Evolutionary conservation across 257 asterid genomes (phyloP).

Genomic region (Nicotiana tabacum): DNA sequence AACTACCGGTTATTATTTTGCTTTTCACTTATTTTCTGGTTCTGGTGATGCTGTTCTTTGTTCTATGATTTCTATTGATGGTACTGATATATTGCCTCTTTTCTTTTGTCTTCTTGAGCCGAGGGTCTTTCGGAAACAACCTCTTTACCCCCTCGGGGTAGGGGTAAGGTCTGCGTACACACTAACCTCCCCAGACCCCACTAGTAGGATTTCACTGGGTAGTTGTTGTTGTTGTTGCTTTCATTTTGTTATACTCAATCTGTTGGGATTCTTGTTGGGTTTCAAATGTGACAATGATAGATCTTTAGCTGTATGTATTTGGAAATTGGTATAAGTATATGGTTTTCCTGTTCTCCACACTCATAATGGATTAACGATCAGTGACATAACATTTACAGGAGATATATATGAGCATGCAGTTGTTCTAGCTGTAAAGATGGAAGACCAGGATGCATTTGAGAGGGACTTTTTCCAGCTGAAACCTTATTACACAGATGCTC

Average conservation of each 20-base stretch:
- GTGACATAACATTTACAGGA: constrained; percentile 38
- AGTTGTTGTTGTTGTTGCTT: too few species aligned
- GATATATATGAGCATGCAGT: constrained; percentile 93
- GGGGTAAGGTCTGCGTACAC: too few species aligned
- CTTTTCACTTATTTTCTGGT: too few species aligned
- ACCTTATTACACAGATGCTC: constrained; percentile 86
- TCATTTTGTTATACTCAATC: background rate
- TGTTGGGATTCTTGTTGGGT: background rate
- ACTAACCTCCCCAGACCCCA: too few species aligned
- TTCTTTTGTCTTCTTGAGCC: too few species aligned
- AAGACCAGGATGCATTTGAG: constrained; percentile 87
- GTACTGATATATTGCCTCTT: too few species aligned
- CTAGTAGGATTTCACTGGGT: too few species aligned
- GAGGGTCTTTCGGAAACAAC: too few species aligned
- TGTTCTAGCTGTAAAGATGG: constrained; percentile 69
- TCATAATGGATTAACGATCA: background rate
- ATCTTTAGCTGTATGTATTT: background rate
- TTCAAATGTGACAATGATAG: background rate
- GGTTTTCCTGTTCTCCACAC: background rate
- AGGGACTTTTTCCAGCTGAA: constrained; percentile 88
- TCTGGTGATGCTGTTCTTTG: too few species aligned
- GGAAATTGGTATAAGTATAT: background rate
- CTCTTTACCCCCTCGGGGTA: too few species aligned
- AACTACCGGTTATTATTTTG: too few species aligned
- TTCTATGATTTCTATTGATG: too few species aligned